Percentiles rank a stretch among this genome's conserved stretches.
phyloP scores from a whole-genome alignment of 768 basidiomycete genomes.

The Russula abietina region DNA sequence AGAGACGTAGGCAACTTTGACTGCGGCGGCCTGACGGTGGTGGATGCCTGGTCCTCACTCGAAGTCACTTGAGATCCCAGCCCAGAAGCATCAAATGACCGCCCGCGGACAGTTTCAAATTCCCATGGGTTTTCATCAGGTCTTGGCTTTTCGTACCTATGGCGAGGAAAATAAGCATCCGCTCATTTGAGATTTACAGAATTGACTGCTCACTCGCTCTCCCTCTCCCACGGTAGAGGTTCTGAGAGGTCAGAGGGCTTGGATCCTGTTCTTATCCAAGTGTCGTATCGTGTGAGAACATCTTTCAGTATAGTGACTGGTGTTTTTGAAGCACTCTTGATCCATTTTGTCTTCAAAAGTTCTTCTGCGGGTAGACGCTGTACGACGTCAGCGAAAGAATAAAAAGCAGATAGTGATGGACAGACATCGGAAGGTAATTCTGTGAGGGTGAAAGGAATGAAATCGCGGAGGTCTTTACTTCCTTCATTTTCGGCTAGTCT shows the following conservation, averaged over 20 bases:
- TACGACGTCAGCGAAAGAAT: not conserved
- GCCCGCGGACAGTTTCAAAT: slow-evolving; percentile 64
- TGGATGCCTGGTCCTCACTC: slow-evolving; percentile 25
- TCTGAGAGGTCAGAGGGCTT: slow-evolving; percentile 42
- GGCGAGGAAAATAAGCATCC: slow-evolving; percentile 28
- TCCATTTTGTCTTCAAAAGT: slow-evolving; percentile 82
- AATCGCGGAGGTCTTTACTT: slow-evolving; percentile 82
- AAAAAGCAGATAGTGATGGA: not conserved
- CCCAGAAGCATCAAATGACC: slow-evolving; percentile 26
- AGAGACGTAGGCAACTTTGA: slow-evolving; percentile 64
- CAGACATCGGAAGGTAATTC: slow-evolving; percentile 75
- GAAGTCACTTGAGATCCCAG: slow-evolving; percentile 5
- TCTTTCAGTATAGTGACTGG: slow-evolving; percentile 70
- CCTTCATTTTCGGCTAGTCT: slow-evolving; percentile 71
- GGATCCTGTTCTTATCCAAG: slow-evolving; percentile 50
- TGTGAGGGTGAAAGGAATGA: slow-evolving; percentile 74
- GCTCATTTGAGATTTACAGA: slow-evolving; percentile 17
- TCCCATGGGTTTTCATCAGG: slow-evolving; percentile 53
- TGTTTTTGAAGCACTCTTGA: slow-evolving; percentile 65
- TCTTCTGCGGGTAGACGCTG: slow-evolving; percentile 90
- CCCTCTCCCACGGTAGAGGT: slow-evolving; percentile 65
- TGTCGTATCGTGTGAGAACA: slow-evolving; percentile 70
- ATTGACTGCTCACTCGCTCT: slow-evolving; percentile 40
- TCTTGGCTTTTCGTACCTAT: slow-evolving; percentile 9
- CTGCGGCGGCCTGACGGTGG: slow-evolving; percentile 48